Percentiles rank a stretch among this genome's conserved stretches.
Evolutionary conservation across 148 eudicot genomes (phyloP).

Genomic region (Rhododendron vialii): DNA sequence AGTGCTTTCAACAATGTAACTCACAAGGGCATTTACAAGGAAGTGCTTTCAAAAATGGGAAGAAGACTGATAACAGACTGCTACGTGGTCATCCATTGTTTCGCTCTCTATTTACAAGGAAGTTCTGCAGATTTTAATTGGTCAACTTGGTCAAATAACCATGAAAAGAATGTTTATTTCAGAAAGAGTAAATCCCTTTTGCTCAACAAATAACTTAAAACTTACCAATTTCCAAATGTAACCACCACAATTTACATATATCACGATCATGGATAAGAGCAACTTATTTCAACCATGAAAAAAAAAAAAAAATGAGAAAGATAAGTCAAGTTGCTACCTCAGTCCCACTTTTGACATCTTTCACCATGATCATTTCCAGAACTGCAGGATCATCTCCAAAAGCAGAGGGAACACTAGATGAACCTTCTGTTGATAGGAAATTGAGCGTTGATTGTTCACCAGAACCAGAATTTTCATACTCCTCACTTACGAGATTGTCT

Average conservation of each 20-base stretch:
- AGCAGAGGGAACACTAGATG: constrained; percentile 27
- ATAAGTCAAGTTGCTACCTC: constrained; percentile 48
- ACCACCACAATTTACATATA: neutral
- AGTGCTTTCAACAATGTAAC: neutral
- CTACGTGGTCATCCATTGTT: neutral
- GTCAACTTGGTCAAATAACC: neutral
- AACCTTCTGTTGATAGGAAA: constrained; percentile 15
- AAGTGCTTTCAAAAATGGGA: neutral
- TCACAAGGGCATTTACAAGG: neutral
- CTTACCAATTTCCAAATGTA: neutral
- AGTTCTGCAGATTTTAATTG: neutral
- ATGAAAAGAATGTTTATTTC: neutral
- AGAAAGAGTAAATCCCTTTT: neutral
- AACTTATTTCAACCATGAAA: neutral
- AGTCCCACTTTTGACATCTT: constrained; percentile 66
- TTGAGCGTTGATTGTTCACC: constrained; percentile 19
- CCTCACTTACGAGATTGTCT: constrained; percentile 8
- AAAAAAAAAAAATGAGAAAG: neutral
- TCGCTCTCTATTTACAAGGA: neutral
- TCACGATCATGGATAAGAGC: neutral
- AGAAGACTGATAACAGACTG: neutral
- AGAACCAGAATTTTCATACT: constrained; percentile 3
- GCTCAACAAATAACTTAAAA: neutral
- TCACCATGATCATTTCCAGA: constrained; percentile 78
- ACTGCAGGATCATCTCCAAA: constrained; percentile 38